Evolutionary conservation across 2,329 filamentous ascomycete genomes (phyloP).

Genomic region (Ophiocordyceps robertsii): DNA sequence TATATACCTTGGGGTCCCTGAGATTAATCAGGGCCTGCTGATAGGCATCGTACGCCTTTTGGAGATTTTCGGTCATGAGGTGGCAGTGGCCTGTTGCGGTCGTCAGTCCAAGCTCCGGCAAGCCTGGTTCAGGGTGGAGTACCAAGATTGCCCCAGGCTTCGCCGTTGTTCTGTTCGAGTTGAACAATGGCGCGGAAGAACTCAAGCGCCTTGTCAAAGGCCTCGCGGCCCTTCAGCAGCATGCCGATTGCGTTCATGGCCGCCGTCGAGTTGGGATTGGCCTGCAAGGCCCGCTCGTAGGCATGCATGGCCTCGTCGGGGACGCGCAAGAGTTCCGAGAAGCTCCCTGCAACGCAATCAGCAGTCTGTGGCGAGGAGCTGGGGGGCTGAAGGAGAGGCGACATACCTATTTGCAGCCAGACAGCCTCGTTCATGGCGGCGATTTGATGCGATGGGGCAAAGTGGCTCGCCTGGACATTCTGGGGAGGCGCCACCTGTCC

Average conservation of each 20-base stretch:
- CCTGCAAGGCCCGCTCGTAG: conserved; percentile 79
- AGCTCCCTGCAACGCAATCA: conserved; percentile 45
- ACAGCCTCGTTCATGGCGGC: conserved; percentile 70
- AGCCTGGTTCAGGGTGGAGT: conserved; percentile 21
- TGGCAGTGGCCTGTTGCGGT: conserved; percentile 70
- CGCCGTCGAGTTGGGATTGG: conserved; percentile 76
- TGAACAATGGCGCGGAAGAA: conserved; percentile 86
- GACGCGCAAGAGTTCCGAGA: conserved; percentile 79
- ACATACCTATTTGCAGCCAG: conserved; percentile 85
- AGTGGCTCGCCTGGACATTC: conserved; percentile 41
- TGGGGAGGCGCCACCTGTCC: conserved; percentile 44
- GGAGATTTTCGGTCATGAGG: conserved; percentile 95
- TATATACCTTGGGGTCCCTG: conserved; percentile 69
- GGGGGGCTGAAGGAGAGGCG: conserved; percentile 2
- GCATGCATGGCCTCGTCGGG: conserved; percentile 79
- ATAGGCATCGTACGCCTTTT: conserved; percentile 93
- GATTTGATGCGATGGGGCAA: conserved; percentile 60
- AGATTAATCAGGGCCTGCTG: conserved; percentile 91
- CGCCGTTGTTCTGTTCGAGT: conserved; percentile 77
- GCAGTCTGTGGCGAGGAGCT: background rate
- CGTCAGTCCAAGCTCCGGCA: conserved; percentile 6
- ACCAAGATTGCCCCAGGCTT: conserved; percentile 95
- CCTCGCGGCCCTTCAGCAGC: conserved; percentile 81
- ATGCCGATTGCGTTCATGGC: conserved; percentile 92
- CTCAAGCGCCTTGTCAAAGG: conserved; percentile 87